These are phyloP conservation scores for Aspergillus steynii DNA, from an alignment of 495 filamentous ascomycete species.

Conservation along the genomic window DNA sequence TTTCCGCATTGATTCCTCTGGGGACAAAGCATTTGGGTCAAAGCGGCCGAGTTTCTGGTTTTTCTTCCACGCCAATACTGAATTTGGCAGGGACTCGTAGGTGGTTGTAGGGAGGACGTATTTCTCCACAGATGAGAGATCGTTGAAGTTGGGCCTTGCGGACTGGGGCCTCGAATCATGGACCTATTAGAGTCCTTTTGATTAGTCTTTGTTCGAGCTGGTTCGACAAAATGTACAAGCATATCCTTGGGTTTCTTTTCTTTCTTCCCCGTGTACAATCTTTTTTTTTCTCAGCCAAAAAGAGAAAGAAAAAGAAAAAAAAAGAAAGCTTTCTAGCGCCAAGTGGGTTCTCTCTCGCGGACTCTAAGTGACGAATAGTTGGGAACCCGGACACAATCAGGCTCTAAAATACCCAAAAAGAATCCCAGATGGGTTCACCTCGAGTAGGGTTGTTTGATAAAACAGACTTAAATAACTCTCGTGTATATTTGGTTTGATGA, in stretches of 20 bases:
- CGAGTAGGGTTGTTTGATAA: too few species aligned
- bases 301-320: too few species aligned
- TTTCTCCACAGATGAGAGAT: constrained; percentile 78
- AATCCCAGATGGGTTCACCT: background rate
- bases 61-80: constrained; percentile 92
- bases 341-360: background rate
- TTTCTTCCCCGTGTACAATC: background rate
- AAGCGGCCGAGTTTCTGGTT: constrained; percentile 90
- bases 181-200: constrained; percentile 53
- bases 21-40: constrained; percentile 75
- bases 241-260: background rate
- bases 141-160: constrained; percentile 72
- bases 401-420: background rate
- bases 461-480: background rate
- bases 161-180: constrained; percentile 73
- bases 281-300: too few species aligned
- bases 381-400: too few species aligned
- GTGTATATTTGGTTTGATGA: background rate
- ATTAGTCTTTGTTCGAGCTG: background rate
- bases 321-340: too few species aligned
- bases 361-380: background rate
- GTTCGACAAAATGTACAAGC: background rate
- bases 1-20: constrained; percentile 58
- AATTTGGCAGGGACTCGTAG: constrained; percentile 81
- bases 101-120: constrained; percentile 77